Conservation (phyloP, 805 yeast genomes). For the Spathaspora boniae region DNA sequence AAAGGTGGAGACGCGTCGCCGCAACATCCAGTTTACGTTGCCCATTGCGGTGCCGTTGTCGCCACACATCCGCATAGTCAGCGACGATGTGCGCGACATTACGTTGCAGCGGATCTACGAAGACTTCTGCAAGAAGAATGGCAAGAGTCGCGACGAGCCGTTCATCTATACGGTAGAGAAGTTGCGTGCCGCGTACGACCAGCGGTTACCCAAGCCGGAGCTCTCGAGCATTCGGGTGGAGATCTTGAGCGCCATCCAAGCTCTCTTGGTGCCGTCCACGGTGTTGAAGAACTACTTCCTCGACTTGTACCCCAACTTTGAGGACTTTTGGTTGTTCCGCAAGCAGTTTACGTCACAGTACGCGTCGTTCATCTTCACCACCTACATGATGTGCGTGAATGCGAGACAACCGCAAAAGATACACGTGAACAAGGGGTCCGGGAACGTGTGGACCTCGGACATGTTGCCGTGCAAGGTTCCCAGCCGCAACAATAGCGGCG, state of each 20-base stretch:
- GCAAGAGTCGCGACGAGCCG: conserved; percentile 84
- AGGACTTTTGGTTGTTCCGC: conserved; percentile 96
- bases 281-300: conserved; percentile 78
- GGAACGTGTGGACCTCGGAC: conserved; percentile 90
- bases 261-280: conserved; percentile 79
- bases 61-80: conserved; percentile 87
- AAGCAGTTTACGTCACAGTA: conserved; percentile 93
- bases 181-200: conserved; percentile 89
- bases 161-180: conserved; percentile 81
- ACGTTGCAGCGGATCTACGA: conserved; percentile 85
- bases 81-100: conserved; percentile 73
- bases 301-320: conserved; percentile 68
- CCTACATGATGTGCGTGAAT: conserved; percentile 92
- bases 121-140: conserved; percentile 69
- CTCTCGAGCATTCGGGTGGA: conserved; percentile 84
- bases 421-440: conserved; percentile 74
- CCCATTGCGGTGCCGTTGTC: conserved; percentile 93
- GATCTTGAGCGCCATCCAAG: conserved; percentile 85
- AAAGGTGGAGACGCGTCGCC: conserved; percentile 83
- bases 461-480: conserved; percentile 89
- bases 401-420: conserved; percentile 93
- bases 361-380: conserved; percentile 87
- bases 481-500: conserved; percentile 33
- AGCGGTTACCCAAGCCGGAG: conserved; percentile 91
- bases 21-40: conserved; percentile 78